Evolutionary conservation across 164 flowering plant genomes (phyloP).

Genomic region (Saururus chinensis): DNA sequence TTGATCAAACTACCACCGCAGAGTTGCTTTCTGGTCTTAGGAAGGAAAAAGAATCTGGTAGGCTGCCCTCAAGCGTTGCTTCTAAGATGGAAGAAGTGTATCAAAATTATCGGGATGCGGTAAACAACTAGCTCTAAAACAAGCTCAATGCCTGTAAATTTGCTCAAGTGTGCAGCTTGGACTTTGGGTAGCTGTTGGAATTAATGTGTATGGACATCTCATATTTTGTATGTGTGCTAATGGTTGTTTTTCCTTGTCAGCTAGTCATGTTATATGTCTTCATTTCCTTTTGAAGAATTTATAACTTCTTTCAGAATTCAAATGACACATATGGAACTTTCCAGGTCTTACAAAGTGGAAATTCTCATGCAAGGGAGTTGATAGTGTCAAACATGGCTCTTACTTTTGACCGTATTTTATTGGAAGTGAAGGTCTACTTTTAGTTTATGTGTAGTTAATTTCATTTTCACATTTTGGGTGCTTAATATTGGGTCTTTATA

Average conservation of each 20-base stretch:
- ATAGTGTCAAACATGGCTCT: conserved; percentile 64
- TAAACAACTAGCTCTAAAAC: conserved; percentile 27
- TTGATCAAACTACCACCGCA: conserved; percentile 17
- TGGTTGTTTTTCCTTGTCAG: too few relatives aligned
- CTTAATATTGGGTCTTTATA: neutral
- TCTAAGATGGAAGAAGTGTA: conserved; percentile 70
- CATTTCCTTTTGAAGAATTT: too few relatives aligned
- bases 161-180: neutral
- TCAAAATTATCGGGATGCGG: conserved; percentile 72
- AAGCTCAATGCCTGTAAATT: conserved; percentile 2
- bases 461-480: neutral
- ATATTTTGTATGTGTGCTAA: too few relatives aligned
- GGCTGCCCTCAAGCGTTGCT: conserved; percentile 61
- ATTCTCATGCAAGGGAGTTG: conserved; percentile 49
- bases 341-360: conserved; percentile 77
- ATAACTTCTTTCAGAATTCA: too few relatives aligned
- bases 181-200: neutral
- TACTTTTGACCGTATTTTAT: conserved; percentile 59
- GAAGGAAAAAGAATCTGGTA: conserved; percentile 64
- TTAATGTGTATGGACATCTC: too few relatives aligned
- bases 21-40: conserved; percentile 60
- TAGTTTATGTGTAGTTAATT: conserved; percentile 1
- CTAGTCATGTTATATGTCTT: too few relatives aligned
- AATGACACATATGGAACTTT: conserved; percentile 4
- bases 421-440: conserved; percentile 59